Conservation (phyloP, 306 rosid genomes). For the Dryas drummondii region DNA sequence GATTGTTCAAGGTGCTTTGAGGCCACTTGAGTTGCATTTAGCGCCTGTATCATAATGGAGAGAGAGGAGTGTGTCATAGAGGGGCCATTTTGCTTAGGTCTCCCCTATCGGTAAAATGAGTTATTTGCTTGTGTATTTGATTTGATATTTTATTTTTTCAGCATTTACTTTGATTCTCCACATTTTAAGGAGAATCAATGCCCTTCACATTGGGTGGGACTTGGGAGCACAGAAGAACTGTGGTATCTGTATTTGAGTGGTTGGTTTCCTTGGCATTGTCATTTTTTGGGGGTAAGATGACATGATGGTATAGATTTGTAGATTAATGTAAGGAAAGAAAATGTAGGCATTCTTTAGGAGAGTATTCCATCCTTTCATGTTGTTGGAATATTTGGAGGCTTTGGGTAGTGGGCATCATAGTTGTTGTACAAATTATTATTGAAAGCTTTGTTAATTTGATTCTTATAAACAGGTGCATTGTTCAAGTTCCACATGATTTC, state of each 20-base stretch:
- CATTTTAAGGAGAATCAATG: constrained; percentile 82
- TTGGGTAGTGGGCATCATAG: constrained; percentile 10
- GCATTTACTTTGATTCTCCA: constrained; percentile 73
- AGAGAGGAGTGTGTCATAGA: constrained; percentile 35
- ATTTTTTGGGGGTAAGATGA: constrained; percentile 44
- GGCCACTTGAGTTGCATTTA: constrained; percentile 81
- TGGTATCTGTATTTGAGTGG: constrained; percentile 58
- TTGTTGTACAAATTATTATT: constrained; percentile 26
- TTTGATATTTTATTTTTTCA: neutral
- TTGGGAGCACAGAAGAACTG: constrained; percentile 35
- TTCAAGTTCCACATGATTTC: neutral
- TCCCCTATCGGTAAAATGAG: constrained; percentile 47
- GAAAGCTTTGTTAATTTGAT: neutral
- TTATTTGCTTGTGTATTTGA: constrained; percentile 44
- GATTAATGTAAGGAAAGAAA: constrained; percentile 44
- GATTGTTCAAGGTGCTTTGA: constrained; percentile 96
- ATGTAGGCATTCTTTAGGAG: constrained; percentile 29
- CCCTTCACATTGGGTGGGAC: constrained; percentile 56
- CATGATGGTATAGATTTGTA: constrained; percentile 79
- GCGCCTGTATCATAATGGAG: constrained; percentile 57
- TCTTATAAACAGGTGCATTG: neutral
- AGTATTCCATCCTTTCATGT: constrained; percentile 8
- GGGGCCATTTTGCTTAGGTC: constrained; percentile 83
- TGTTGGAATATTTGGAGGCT: constrained; percentile 7
- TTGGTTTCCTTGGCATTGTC: constrained; percentile 45